These are phyloP conservation scores for Camelina sativa DNA, from an alignment of 345 rosid species.

Conservation along the genomic window DNA sequence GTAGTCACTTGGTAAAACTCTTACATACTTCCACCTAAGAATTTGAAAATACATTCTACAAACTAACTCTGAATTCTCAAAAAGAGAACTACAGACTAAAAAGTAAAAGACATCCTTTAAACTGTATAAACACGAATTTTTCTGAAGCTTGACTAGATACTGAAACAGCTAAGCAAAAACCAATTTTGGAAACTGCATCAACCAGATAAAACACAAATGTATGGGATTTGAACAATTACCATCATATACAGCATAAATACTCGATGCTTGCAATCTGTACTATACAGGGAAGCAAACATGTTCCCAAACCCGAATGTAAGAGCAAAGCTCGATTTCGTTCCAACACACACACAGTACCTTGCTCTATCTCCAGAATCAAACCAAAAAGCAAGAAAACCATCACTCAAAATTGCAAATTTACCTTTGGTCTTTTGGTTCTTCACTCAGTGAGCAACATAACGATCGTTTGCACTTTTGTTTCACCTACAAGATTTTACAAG, in stretches of 20 bases:
- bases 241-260: not conserved
- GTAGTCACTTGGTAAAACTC: not conserved
- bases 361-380: not conserved
- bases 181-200: not conserved
- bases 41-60: not conserved
- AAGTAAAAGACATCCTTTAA: not conserved
- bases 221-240: not conserved
- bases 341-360: not conserved
- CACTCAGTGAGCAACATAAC: conserved; percentile 44
- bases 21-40: not conserved
- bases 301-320: not conserved
- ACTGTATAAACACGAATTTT: not conserved
- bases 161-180: too few relatives aligned
- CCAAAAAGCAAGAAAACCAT: not conserved
- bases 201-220: not conserved
- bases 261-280: not conserved
- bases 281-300: not conserved
- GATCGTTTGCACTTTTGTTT: conserved; percentile 33
- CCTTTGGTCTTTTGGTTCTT: conserved; percentile 42
- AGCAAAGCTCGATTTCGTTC: conserved; percentile 2
- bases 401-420: conserved; percentile 12
- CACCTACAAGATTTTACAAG: conserved; percentile 33
- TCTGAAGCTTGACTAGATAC: not conserved
- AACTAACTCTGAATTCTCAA: not conserved
- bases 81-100: not conserved